Percentiles rank a stretch among this genome's conserved stretches.
phyloP scores from a whole-genome alignment of 371 early-diverging fungal species.

The Apophysomyces ossiformis region DNA sequence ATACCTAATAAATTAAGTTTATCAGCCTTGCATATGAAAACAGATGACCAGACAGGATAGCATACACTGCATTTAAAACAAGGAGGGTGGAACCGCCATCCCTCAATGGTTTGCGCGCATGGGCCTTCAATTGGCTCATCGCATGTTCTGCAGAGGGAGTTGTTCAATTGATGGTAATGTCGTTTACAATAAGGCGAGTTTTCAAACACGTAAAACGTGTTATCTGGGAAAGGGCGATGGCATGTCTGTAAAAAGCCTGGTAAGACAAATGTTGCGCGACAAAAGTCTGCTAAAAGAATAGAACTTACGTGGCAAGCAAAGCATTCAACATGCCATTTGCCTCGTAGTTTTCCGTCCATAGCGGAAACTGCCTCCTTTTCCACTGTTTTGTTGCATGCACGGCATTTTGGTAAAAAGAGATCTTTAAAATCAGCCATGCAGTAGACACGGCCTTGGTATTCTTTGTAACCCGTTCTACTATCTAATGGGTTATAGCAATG shows the following conservation, averaged over 20 bases:
- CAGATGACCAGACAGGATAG: not conserved
- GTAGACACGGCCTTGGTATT: slow-evolving; percentile 68
- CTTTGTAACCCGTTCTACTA: slow-evolving; percentile 48
- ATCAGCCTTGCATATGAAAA: slow-evolving; percentile 8
- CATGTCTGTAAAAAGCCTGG: slow-evolving; percentile 53
- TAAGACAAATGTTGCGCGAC: not conserved
- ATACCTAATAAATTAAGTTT: slow-evolving; percentile 34
- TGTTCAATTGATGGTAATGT: slow-evolving; percentile 84
- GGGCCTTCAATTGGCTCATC: slow-evolving; percentile 84
- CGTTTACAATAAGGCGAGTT: slow-evolving; percentile 80
- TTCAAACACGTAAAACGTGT: slow-evolving; percentile 84
- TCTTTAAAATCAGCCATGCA: slow-evolving; percentile 68
- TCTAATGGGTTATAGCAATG: slow-evolving; percentile 21
- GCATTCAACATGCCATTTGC: slow-evolving; percentile 66
- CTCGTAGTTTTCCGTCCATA: slow-evolving; percentile 66
- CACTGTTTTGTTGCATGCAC: slow-evolving; percentile 61
- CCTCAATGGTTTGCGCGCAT: slow-evolving; percentile 80
- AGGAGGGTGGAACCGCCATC: slow-evolving; percentile 52
- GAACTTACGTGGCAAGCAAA: slow-evolving; percentile 29
- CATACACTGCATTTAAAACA: slow-evolving; percentile 51
- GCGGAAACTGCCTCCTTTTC: slow-evolving; percentile 71
- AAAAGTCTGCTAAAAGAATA: not conserved
- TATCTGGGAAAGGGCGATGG: slow-evolving; percentile 80
- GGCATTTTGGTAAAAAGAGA: slow-evolving; percentile 61
- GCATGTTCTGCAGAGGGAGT: slow-evolving; percentile 80